Evolutionary conservation across 176 grass and related monocot species (phyloP), one percentile per base, ranked within the genome.

Genomic region (Lolium perenne): DNA sequence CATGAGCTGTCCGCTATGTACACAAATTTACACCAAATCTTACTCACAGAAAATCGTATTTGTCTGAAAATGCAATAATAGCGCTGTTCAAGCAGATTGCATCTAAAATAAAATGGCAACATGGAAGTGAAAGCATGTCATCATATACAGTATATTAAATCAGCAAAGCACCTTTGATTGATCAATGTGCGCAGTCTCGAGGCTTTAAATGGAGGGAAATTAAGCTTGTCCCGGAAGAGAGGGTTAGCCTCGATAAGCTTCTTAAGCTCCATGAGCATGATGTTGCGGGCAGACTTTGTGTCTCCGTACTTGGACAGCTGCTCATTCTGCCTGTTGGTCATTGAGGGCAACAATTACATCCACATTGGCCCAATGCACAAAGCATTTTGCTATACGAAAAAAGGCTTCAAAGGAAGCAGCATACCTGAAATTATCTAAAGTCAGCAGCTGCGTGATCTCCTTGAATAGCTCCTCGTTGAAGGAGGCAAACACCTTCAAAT

Each of bases 381-480:
- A 63, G 32, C 12, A 88, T 77, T 84, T 66, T 79, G 77, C 58
- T 53, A 16, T 49, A 71, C 10, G 11, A 86, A 86, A 80, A 86
- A 80, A 78, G 20, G 71, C 59, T 57, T n/a, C 2, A 26, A 81
- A 85, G 8, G 0, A 82, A 82, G 7, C 48, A 40, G 0, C 86
- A 57, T 80, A 92, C 96, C 96, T 94, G 59, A 99, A 99, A 89
- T 99, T 99, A 86, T 99, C 97, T 82, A 99, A 84, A 72, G 97
- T 99, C 66, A 99, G 92, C 76, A 99, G 82, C 75, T 99, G 97
- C 8, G 97, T 99, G 70, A 99, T 99, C 90, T 99, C 97, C 92
- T 99, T 99, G 87, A 96, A 99, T 12, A 99, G 92, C 64, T 99
- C 97, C 81, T 99, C 97, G 51, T 99, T 99, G 85, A 99, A 99